Conservation (phyloP, 2,329 filamentous ascomycete species). For the Metarhizium brunneum region DNA sequence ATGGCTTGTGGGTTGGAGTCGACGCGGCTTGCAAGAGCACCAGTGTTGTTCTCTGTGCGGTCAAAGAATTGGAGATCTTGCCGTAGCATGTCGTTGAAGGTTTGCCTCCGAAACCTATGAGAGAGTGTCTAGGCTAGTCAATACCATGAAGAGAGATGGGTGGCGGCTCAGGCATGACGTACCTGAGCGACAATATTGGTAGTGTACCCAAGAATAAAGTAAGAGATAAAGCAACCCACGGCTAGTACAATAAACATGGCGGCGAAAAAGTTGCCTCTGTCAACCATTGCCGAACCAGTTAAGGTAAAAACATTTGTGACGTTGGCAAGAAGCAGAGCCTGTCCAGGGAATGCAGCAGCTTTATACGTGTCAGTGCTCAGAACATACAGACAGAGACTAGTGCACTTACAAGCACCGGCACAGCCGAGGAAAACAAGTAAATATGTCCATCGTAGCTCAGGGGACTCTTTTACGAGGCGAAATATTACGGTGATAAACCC, state of each 20-base stretch:
- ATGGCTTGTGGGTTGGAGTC: conserved; percentile 28
- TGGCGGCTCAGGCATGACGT: not conserved
- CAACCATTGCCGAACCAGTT: conserved; percentile 20
- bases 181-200: conserved; percentile 25
- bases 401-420: conserved; percentile 12
- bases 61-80: conserved; percentile 35
- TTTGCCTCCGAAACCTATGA: conserved; percentile 18
- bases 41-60: conserved; percentile 28
- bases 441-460: conserved; percentile 26
- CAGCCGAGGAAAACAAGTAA: conserved; percentile 21
- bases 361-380: not conserved
- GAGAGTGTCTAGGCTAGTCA: conserved; percentile 7
- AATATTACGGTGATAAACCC: conserved; percentile 12
- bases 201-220: conserved; percentile 28
- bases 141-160: not conserved
- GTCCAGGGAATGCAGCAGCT: conserved; percentile 30
- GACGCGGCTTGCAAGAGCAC: conserved; percentile 25
- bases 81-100: conserved; percentile 22
- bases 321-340: conserved; percentile 32
- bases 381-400: too few species aligned
- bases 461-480: conserved; percentile 27
- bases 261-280: conserved; percentile 41
- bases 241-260: conserved; percentile 46
- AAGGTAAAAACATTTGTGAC: conserved; percentile 32
- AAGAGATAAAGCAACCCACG: conserved; percentile 32